A percentile compares a stretch with the other conserved stretches of the same genome.
phyloP scores from a whole-genome alignment of 1,139 yeast species.

The Lodderomyces theae region DNA sequence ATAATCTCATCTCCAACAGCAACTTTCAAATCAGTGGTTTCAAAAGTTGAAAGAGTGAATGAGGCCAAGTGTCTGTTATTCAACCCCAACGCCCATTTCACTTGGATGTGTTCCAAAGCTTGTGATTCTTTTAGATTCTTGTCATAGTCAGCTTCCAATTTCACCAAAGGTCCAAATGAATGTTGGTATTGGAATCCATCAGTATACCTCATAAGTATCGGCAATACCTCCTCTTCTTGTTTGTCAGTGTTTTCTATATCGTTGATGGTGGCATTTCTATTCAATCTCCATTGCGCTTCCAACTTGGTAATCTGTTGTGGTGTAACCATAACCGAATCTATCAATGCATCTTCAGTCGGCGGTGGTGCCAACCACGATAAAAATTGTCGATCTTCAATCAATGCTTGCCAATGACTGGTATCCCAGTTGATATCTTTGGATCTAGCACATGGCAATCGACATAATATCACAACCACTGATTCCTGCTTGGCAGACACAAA shows the following conservation, averaged over 20 bases:
- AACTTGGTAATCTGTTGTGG: conserved; percentile 67
- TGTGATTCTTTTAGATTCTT: conserved; percentile 73
- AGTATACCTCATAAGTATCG: conserved; percentile 71
- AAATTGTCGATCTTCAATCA: conserved; percentile 76
- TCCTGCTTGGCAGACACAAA: conserved; percentile 86
- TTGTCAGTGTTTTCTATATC: conserved; percentile 52
- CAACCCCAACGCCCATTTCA: conserved; percentile 71
- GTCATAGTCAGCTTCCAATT: conserved; percentile 80
- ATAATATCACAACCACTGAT: conserved; percentile 80
- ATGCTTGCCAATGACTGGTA: conserved; percentile 81
- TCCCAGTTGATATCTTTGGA: conserved; percentile 79
- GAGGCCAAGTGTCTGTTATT: conserved; percentile 68
- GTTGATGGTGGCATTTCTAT: conserved; percentile 64
- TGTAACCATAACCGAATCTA: conserved; percentile 53
- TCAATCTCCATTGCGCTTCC: conserved; percentile 79
- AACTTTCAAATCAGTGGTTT: conserved; percentile 64
- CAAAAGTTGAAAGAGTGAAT: conserved; percentile 66
- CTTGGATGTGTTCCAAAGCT: conserved; percentile 69
- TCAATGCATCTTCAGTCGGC: conserved; percentile 64
- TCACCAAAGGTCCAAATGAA: conserved; percentile 79
- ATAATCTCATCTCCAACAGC: conserved; percentile 84
- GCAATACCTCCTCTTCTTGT: conserved; percentile 57
- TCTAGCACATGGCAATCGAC: conserved; percentile 89
- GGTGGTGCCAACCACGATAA: conserved; percentile 75
- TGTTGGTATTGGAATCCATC: conserved; percentile 88